Evolutionary conservation across 2,329 filamentous ascomycete genomes (phyloP).

Genomic region (Fusarium graminum): DNA sequence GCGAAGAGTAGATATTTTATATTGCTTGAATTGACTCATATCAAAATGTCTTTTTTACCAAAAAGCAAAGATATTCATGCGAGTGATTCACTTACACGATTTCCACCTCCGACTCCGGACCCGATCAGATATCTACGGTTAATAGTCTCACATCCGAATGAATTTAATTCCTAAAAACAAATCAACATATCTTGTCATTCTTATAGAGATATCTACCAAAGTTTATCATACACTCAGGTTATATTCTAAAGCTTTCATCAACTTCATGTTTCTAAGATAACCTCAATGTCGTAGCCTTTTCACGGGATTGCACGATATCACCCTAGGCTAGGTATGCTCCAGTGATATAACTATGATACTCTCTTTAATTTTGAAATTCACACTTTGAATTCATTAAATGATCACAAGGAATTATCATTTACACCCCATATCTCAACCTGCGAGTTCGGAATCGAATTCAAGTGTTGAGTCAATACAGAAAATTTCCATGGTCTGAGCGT

Average conservation of each 20-base stretch:
- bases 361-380: background rate
- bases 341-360: background rate
- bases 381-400: background rate
- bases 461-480: conserved; percentile 16
- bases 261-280: too few species aligned
- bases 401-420: background rate
- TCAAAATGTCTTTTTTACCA: background rate
- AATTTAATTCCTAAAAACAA: too few species aligned
- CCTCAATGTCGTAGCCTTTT: too few species aligned
- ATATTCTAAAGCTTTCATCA: too few species aligned
- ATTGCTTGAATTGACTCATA: conserved; percentile 9
- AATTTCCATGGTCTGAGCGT: conserved; percentile 1
- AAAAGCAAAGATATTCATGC: conserved; percentile 7
- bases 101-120: conserved; percentile 22
- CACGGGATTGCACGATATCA: background rate
- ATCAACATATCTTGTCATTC: too few species aligned
- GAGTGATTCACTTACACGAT: conserved; percentile 29
- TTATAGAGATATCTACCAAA: too few species aligned
- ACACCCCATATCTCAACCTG: conserved; percentile 1
- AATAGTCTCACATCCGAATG: too few species aligned
- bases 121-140: background rate
- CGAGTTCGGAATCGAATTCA: conserved; percentile 16
- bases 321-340: background rate
- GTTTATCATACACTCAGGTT: too few species aligned
- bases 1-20: conserved; percentile 3